Evolutionary conservation across 768 basidiomycete genomes (phyloP).

Genomic region (Strobilomyces echinocephalus): DNA sequence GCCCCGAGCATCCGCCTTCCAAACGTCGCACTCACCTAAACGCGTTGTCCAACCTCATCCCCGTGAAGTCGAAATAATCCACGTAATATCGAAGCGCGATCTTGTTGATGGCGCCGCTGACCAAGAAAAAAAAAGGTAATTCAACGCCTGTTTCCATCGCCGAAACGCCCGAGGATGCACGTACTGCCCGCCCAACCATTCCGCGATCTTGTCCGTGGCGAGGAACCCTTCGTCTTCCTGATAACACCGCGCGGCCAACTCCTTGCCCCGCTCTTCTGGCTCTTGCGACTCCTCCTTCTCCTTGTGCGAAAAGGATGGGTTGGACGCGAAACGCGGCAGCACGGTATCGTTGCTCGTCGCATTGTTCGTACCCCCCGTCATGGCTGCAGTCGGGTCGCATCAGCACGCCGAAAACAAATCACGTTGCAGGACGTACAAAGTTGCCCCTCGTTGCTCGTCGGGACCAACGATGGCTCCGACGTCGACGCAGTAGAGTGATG

Average conservation of each 20-base stretch:
- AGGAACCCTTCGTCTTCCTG: slow-evolving; percentile 82
- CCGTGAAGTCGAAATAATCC: slow-evolving; percentile 82
- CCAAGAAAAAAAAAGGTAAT: neutral
- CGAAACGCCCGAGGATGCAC: slow-evolving; percentile 33
- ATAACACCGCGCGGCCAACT: slow-evolving; percentile 76
- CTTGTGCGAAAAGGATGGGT: slow-evolving; percentile 33
- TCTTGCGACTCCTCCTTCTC: slow-evolving; percentile 59
- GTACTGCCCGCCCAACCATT: slow-evolving; percentile 91
- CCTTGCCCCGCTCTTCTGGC: slow-evolving; percentile 60
- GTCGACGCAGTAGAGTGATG: slow-evolving; percentile 69
- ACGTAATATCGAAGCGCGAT: slow-evolving; percentile 76
- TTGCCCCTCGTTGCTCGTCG: slow-evolving; percentile 45
- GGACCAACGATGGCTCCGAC: slow-evolving; percentile 78
- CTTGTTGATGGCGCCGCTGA: slow-evolving; percentile 73
- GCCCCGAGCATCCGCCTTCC: neutral
- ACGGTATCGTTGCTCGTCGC: slow-evolving; percentile 47
- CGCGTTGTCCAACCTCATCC: slow-evolving; percentile 77
- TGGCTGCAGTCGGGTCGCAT: slow-evolving; percentile 10
- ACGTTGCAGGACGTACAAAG: slow-evolving; percentile 38
- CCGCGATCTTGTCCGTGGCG: slow-evolving; percentile 82
- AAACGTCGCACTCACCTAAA: slow-evolving; percentile 58
- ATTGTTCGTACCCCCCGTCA: slow-evolving; percentile 45
- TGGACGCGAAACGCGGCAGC: slow-evolving; percentile 43
- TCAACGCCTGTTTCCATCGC: neutral
- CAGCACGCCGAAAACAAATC: slow-evolving; percentile 15